Evolutionary conservation across 768 basidiomycete genomes (phyloP).

Genomic region (Boletus sensibilis): DNA sequence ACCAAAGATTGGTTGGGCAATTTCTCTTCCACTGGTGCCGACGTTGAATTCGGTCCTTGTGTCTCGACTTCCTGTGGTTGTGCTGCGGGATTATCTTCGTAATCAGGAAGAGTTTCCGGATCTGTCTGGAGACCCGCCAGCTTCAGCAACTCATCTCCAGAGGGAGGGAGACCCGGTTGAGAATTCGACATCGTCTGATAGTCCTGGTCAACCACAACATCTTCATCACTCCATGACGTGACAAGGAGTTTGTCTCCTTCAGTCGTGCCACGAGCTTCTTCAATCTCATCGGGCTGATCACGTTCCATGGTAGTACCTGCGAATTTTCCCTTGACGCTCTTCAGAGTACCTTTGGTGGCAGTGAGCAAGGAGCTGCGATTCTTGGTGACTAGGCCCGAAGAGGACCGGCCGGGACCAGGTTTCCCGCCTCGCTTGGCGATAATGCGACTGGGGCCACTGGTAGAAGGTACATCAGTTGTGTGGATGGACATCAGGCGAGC

Average conservation of each 20-base stretch:
- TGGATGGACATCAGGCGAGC: conserved; percentile 39
- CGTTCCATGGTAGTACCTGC: conserved; percentile 9
- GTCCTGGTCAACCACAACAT: conserved; percentile 8
- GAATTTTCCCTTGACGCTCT: conserved; percentile 50
- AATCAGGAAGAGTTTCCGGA: conserved; percentile 50
- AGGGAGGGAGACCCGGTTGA: conserved; percentile 26
- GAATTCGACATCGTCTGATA: conserved; percentile 3
- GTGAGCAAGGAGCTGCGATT: conserved; percentile 55
- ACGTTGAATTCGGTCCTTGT: conserved; percentile 5
- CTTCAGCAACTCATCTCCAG: conserved; percentile 47
- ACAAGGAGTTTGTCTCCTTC: conserved; percentile 9
- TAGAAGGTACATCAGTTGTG: conserved; percentile 6
- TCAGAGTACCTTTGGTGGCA: conserved; percentile 49
- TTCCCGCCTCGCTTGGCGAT: conserved; percentile 24
- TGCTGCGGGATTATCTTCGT: conserved; percentile 45
- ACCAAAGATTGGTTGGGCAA: not conserved
- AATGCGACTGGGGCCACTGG: conserved; percentile 7
- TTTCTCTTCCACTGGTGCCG: conserved; percentile 1
- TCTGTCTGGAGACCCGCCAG: conserved; percentile 48
- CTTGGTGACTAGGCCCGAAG: conserved; percentile 40
- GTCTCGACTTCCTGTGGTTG: conserved; percentile 5
- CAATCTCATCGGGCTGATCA: conserved; percentile 24
- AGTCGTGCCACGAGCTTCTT: conserved; percentile 2
- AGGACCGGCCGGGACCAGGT: conserved; percentile 54
- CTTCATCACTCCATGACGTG: conserved; percentile 23